Evolutionary conservation across 169 alveolate species (phyloP), one percentile per base, ranked within the genome.

Genomic region (Eimeria tenella): DNA sequence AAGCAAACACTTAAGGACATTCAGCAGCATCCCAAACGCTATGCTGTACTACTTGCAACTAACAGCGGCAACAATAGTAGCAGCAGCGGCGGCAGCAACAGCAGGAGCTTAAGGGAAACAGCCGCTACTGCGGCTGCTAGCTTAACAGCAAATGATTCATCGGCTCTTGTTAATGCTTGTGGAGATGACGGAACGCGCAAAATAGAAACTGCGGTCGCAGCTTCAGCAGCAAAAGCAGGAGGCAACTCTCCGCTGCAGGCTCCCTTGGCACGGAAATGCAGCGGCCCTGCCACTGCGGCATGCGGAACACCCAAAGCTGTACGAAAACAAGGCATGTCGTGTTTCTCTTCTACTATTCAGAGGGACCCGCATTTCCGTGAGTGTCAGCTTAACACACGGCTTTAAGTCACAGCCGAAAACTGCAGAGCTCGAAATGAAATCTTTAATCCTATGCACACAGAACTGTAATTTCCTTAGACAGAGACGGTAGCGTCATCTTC

Each of bases 11-110:
- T 89, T n/a, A 60, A 70, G 23, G 94, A 89, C 49, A 56, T 89
- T 17, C 90, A 89, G 70, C 75, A 63, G 82, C 83, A 89, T 50
- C 94, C 94, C 17, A 82, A 82, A 19, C 65, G 83, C 65, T 89
- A 74, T 53, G 79, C 89, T n/a, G 86, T 89, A 19, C 90, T 89
- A 56, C 81, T 89, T 6, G 94, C 87, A 63, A 79, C 87, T 11
- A 79, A n/a, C 56, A 53, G 50, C 87, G 52, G 87, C 87, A 79
- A 11, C 87, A 53, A 49, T 68, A 53, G 56, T 49, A 17, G 71
- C 87, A 79, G 87, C 87, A 3, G 63, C 63, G 4, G 49, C 86
- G 19, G 63, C 58, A 75, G 63, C n/a, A 25, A 62, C 23, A 17
- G 87, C 50, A 79, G 70, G 55, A 50, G 70, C 84, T 15, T 25